These are phyloP conservation scores for Phialemoniopsis sp. DNA, from an alignment of 2,329 filamentous ascomycete genomes.

Conservation along the genomic window DNA sequence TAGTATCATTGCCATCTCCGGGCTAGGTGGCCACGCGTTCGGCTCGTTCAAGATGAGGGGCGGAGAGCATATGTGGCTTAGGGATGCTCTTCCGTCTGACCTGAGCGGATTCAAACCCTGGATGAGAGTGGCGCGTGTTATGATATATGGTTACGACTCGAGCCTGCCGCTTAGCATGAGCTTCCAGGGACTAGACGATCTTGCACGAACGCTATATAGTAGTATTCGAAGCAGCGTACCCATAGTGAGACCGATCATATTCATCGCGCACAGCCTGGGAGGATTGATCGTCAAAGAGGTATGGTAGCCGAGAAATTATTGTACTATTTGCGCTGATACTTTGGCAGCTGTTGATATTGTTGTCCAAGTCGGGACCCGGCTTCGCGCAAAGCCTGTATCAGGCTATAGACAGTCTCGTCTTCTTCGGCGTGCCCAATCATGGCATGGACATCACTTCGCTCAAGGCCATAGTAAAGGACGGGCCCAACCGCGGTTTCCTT, in stretches of 20 bases:
- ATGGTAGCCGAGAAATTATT: no score
- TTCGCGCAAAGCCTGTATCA: constrained; percentile 3
- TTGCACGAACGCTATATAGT: no score
- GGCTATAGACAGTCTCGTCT: constrained; percentile 10
- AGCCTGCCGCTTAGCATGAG: no score
- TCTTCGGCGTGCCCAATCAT: constrained; percentile 13
- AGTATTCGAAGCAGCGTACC: neutral
- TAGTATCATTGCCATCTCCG: constrained; percentile 16
- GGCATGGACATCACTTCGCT: constrained; percentile 14
- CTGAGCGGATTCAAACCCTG: no score
- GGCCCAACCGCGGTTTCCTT: constrained; percentile 3
- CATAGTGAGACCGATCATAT: neutral
- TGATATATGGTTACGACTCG: no score
- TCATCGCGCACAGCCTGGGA: no score
- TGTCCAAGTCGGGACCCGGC: constrained; percentile 4
- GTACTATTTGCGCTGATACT: no score
- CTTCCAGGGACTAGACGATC: no score
- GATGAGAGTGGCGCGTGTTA: no score
- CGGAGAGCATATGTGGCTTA: neutral
- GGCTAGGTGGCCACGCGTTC: neutral
- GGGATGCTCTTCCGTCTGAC: neutral
- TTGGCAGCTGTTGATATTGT: no score
- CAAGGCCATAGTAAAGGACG: constrained; percentile 11
- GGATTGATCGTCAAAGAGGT: neutral
- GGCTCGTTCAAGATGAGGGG: neutral